Evolutionary conservation across 192 early-diverging fungal genomes (phyloP), one percentile per base, ranked within the genome.

Genomic region (Podila epigama): DNA sequence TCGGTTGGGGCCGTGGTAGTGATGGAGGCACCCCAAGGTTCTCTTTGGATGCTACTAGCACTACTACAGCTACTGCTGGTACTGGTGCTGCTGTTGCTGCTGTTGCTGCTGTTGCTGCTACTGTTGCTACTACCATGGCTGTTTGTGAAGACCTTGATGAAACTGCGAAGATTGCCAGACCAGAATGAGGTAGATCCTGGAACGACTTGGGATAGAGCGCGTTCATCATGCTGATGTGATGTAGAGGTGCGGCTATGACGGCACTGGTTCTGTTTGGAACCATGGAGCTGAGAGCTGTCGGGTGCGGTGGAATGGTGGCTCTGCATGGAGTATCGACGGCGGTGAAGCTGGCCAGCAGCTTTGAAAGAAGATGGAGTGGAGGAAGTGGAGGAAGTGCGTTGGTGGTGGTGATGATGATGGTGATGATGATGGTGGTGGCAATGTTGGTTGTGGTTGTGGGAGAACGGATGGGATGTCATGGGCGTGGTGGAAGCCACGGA

Each of bases 121-220:
- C n/a, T n/a, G n/a, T n/a, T n/a, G n/a, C n/a, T n/a, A n/a, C n/a
- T n/a, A n/a, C n/a, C n/a, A n/a, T n/a, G n/a, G n/a, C 58, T 39
- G 28, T n/a, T 42, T 3, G 58, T 59, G 20, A 59, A 28, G 22
- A 39, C 58, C 22, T 59, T 59, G 15, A 59, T 59, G 25, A 59
- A 59, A 1, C 58, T 35, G 3, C 58, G 58, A 0, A 59, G 36
- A 10, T 18, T 37, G 5, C 58, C 58, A 7, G 58, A 41, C 58
- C 58, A 59, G 25, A 59, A 59, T n/a, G 58, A 59, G 39, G 40
- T 25, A 3, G 58, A 59, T 20, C 29, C 29, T n/a, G 55, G 20
- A 22, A 22, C 44, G 1, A n/a, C n/a, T n/a, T 48, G 44, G 9
- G 44, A 20, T 22, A 22, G 44, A 9, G 44, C n/a, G n/a, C 20